A percentile compares a stretch with the other conserved stretches of the same genome.
phyloP scores from a whole-genome alignment of 306 rosid species.

The Prosopis cineraria region DNA sequence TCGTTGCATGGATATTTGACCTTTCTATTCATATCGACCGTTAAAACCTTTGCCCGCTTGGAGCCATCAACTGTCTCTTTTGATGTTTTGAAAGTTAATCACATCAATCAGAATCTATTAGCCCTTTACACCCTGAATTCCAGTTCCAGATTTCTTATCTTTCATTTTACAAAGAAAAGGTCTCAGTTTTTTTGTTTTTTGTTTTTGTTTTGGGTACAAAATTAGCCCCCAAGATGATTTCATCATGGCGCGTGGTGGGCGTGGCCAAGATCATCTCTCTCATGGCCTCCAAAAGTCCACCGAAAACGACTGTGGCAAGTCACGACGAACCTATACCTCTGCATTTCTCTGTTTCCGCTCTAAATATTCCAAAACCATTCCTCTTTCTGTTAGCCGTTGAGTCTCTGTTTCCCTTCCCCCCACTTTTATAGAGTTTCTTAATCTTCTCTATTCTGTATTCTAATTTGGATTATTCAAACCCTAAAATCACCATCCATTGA shows the following conservation, averaged over 20 bases:
- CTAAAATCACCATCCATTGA: constrained; percentile 27
- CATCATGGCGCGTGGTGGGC: constrained; percentile 35
- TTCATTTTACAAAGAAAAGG: background rate
- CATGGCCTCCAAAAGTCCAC: constrained; percentile 1
- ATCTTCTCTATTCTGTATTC: background rate
- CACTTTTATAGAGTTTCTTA: constrained; percentile 1
- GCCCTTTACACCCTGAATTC: background rate
- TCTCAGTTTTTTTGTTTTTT: too few species aligned
- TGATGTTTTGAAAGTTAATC: background rate
- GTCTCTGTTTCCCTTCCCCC: constrained; percentile 35
- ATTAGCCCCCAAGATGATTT: too few species aligned
- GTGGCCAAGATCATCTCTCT: background rate
- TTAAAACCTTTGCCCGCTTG: background rate
- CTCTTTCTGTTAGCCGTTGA: constrained; percentile 34
- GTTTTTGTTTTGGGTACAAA: too few species aligned
- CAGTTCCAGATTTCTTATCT: background rate
- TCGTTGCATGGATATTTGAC: background rate
- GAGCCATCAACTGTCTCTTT: background rate
- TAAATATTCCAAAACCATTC: background rate
- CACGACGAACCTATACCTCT: background rate
- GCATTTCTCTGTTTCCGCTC: background rate
- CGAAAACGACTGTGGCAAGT: constrained; percentile 8
- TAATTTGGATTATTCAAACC: background rate
- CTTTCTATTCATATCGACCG: background rate
- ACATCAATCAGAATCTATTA: too few species aligned